Conservation (phyloP, 768 basidiomycete genomes). For the Lyophyllum decastes region DNA sequence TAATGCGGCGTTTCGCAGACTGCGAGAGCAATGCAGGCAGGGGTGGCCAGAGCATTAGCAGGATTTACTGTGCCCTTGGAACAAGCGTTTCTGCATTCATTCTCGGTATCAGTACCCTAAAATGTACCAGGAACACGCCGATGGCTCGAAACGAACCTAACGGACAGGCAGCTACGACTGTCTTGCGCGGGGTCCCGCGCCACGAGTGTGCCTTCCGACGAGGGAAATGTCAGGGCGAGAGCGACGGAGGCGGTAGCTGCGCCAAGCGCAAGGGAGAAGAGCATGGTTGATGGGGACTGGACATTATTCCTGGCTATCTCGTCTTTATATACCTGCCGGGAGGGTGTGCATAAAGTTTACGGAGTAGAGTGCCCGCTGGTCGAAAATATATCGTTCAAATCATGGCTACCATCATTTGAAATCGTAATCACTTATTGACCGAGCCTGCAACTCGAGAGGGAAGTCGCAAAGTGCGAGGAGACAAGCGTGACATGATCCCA, state of each 20-base stretch:
- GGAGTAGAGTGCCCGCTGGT: not conserved
- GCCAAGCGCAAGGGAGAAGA: not conserved
- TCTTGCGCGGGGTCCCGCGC: not conserved
- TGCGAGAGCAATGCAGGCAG: not conserved
- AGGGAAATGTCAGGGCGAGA: not conserved
- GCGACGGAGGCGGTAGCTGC: not conserved
- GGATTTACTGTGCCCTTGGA: not conserved
- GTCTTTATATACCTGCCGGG: not conserved
- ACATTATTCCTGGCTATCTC: not conserved
- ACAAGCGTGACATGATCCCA: too few relatives aligned
- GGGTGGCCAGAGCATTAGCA: not conserved
- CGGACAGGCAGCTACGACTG: not conserved
- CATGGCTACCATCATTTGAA: not conserved
- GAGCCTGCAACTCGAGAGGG: too few relatives aligned
- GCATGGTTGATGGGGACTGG: not conserved
- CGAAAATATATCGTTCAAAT: not conserved
- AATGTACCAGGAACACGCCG: too few relatives aligned
- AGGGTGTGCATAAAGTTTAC: not conserved
- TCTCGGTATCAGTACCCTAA: not conserved
- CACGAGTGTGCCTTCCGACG: not conserved
- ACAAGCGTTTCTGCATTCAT: not conserved
- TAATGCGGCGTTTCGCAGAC: not conserved
- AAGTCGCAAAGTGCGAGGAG: too few relatives aligned
- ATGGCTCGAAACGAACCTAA: not conserved
- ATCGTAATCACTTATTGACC: too few relatives aligned